Base-by-base conservation (phyloP, 208 protist genomes). In the Balamuthia mandrillaris region DNA sequence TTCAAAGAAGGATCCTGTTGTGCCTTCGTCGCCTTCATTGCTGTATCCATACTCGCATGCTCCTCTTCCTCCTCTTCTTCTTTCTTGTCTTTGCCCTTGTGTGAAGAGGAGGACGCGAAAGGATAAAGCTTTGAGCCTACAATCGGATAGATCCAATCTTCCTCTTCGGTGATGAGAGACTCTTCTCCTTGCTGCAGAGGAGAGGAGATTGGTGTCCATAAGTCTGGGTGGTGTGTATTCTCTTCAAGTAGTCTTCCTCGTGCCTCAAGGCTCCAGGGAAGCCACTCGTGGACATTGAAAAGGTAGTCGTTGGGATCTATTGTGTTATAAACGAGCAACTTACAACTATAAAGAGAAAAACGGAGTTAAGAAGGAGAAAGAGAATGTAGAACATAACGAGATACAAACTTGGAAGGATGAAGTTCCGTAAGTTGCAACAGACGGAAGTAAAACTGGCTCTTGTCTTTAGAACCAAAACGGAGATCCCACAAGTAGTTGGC, bases 391-490 rank as follows among this genome's bases (percentile, higher is more conserved):
- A 27, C 0, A 27, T n/a, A 37, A 14, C 9, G 35, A 2, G 56
- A 65, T 10, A 0, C 1, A 12, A 65, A 82, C 74, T 52, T 18
- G 0, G 74, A 78, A 4, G 74, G 52, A 14, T 82, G 47, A 6
- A 37, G 21, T 35, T 82, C 74, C 39, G 37, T 52, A n/a, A 82
- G 2, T 9, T 63, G 74, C 10, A 66, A 29, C 3, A 82, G 35
- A 18, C 35, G 52, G 35, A 44, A 82, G 63, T 14, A 42, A 47
- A 4, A 65, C 52, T 31, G 37, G 52, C 51, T 82, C 44, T 31
- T 61, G 54, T 82, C 74, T 52, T 65, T 60, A 33, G 74, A 82
- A n/a, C n/a, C n/a, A 42, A 61, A 82, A 12, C 74, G 45, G n/a
- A 82, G 16, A 18, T 65, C 74, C 74, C 74, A 82, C 49, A 82